phyloP scores from a whole-genome alignment of 169 alveolate genomes.

The Plasmodium malariae region DNA sequence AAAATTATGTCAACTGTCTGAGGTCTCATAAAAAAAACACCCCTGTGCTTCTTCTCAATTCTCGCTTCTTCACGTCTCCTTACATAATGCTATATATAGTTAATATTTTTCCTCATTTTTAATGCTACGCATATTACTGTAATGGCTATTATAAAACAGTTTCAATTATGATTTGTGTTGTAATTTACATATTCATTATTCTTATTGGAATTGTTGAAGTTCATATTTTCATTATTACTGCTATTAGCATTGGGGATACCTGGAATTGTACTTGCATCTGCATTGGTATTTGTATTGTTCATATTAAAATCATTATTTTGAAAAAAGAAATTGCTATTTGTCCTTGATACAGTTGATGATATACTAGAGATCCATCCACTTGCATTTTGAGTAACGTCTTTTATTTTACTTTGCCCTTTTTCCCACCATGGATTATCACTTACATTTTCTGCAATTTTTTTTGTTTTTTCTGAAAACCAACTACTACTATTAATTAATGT shows the following conservation, averaged over 20 bases:
- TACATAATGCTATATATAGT: too few relatives aligned
- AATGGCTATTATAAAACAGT: not conserved
- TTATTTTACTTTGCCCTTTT: conserved; percentile 73
- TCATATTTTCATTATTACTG: not conserved
- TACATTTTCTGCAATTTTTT: conserved; percentile 76
- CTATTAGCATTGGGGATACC: not conserved
- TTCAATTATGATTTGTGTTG: not conserved
- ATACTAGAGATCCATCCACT: conserved; percentile 76
- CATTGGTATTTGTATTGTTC: not conserved
- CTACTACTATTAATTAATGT: conserved; percentile 70
- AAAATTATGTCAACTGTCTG: too few relatives aligned
- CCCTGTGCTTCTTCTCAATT: too few relatives aligned
- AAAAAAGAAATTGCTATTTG: conserved; percentile 67
- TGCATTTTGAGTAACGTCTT: conserved; percentile 76
- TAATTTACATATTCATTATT: conserved; percentile 11
- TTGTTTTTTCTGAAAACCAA: conserved; percentile 76
- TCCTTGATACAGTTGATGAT: conserved; percentile 60
- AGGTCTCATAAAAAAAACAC: too few relatives aligned
- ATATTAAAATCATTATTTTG: conserved; percentile 22
- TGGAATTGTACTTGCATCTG: not conserved
- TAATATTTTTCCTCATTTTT: too few relatives aligned
- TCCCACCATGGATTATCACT: conserved; percentile 77
- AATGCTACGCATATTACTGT: not conserved
- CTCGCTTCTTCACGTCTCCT: too few relatives aligned
- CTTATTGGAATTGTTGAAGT: not conserved